Evolutionary conservation across 2,329 filamentous ascomycete genomes (phyloP).

Genomic region (Plectosphaerella plurivora): DNA sequence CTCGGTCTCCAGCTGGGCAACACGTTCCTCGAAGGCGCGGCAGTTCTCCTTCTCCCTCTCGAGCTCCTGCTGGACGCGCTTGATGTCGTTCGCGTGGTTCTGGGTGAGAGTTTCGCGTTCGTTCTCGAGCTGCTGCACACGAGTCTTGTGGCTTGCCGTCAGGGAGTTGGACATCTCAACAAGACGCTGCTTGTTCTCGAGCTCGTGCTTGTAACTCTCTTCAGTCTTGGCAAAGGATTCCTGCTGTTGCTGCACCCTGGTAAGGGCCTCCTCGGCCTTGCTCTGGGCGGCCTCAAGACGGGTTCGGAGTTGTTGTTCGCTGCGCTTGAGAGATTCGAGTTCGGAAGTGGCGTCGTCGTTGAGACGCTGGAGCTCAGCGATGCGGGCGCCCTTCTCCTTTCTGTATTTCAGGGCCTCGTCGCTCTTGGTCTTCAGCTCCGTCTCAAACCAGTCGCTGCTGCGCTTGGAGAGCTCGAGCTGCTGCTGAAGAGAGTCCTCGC

Average conservation of each 20-base stretch:
- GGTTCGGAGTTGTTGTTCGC: conserved; percentile 74
- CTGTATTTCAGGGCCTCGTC: conserved; percentile 84
- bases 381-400: conserved; percentile 89
- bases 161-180: conserved; percentile 78
- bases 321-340: conserved; percentile 72
- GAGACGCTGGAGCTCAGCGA: conserved; percentile 81
- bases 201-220: conserved; percentile 80
- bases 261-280: conserved; percentile 80
- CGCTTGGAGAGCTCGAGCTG: conserved; percentile 84
- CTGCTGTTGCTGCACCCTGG: conserved; percentile 78
- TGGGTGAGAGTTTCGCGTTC: conserved; percentile 58
- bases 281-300: conserved; percentile 79
- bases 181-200: conserved; percentile 75
- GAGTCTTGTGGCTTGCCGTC: conserved; percentile 65
- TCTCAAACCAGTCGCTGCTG: conserved; percentile 91
- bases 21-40: conserved; percentile 40
- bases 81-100: conserved; percentile 57
- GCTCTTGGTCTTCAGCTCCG: conserved; percentile 84
- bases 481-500: conserved; percentile 84
- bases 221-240: conserved; percentile 78
- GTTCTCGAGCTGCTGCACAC: conserved; percentile 65
- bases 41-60: conserved; percentile 47
- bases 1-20: conserved; percentile 47
- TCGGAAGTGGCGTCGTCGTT: conserved; percentile 80
- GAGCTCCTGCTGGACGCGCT: conserved; percentile 51